phyloP scores from a whole-genome alignment of 2,329 filamentous ascomycete genomes.

The Cadophora luteo-olivacea region DNA sequence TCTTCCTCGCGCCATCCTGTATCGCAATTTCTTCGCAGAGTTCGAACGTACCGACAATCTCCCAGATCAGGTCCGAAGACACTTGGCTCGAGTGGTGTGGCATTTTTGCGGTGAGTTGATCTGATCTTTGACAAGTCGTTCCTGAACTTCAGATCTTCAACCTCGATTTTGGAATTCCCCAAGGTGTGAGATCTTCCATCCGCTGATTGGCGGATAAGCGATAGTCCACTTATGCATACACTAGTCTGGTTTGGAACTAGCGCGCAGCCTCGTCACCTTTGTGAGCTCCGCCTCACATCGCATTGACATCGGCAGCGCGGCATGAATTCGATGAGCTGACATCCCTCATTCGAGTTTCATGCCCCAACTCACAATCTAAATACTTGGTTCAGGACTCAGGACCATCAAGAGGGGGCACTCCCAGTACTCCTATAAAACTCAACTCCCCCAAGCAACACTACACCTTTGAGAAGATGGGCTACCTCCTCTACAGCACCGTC shows the following conservation, averaged over 20 bases:
- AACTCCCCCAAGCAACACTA: constrained; percentile 14
- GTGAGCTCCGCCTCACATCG: constrained; percentile 19
- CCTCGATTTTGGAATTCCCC: constrained; percentile 23
- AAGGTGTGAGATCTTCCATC: constrained; percentile 2
- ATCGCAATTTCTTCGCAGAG: neutral
- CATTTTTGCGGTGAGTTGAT: constrained; percentile 39
- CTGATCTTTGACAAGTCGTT: constrained; percentile 26
- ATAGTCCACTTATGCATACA: neutral
- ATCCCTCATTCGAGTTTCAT: constrained; percentile 29
- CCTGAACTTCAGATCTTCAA: constrained; percentile 22
- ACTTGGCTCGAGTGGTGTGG: constrained; percentile 72
- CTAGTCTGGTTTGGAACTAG: neutral
- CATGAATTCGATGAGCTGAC: constrained; percentile 30
- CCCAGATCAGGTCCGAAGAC: constrained; percentile 92
- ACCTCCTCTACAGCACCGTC: constrained; percentile 79
- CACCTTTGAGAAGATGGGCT: constrained; percentile 63
- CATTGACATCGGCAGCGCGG: constrained; percentile 21
- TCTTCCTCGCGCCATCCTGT: constrained; percentile 10
- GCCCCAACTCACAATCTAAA: constrained; percentile 22
- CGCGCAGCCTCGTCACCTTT: constrained; percentile 17
- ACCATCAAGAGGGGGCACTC: constrained; percentile 14
- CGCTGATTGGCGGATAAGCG: constrained; percentile 1
- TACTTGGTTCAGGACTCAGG: constrained; percentile 16
- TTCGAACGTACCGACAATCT: constrained; percentile 82
- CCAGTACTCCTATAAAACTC: constrained; percentile 24